These are phyloP conservation scores for Metarhizium sp. DNA, from an alignment of 2,329 filamentous ascomycete species.

Conservation along the genomic window DNA sequence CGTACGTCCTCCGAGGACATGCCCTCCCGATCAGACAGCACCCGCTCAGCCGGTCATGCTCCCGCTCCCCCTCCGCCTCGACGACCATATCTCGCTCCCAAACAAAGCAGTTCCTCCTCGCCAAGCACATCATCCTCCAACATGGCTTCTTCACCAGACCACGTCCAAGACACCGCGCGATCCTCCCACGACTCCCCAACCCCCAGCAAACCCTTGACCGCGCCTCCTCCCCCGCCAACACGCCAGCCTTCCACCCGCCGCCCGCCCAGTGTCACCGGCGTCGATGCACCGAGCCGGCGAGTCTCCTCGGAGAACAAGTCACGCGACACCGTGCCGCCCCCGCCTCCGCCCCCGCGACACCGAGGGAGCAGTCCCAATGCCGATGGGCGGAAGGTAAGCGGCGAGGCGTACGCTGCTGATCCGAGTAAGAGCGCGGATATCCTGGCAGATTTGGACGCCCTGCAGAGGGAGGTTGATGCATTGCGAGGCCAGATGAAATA, in stretches of 20 bases:
- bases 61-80: conserved; percentile 48
- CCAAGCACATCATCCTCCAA: conserved; percentile 10
- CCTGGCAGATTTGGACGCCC: conserved; percentile 59
- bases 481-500: conserved; percentile 28
- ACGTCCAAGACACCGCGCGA: conserved; percentile 9
- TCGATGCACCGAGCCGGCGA: conserved; percentile 26
- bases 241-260: conserved; percentile 34
- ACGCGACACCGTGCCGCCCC: conserved; percentile 24
- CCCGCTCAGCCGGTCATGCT: conserved; percentile 30
- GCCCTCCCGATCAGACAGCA: conserved; percentile 35
- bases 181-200: conserved; percentile 5
- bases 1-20: conserved; percentile 43
- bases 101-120: conserved; percentile 16
- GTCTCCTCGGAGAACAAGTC: conserved; percentile 18
- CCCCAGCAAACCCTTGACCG: conserved; percentile 15
- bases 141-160: conserved; percentile 9
- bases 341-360: conserved; percentile 40
- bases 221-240: conserved; percentile 36
- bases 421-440: conserved; percentile 44
- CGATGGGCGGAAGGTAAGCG: conserved; percentile 21
- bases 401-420: conserved; percentile 12
- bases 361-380: conserved; percentile 37
- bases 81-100: conserved; percentile 32
- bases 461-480: conserved; percentile 70
- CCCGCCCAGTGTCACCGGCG: conserved; percentile 31